Conservation (phyloP, 2,329 filamentous ascomycete species). For the Periconia macrospinosa region DNA sequence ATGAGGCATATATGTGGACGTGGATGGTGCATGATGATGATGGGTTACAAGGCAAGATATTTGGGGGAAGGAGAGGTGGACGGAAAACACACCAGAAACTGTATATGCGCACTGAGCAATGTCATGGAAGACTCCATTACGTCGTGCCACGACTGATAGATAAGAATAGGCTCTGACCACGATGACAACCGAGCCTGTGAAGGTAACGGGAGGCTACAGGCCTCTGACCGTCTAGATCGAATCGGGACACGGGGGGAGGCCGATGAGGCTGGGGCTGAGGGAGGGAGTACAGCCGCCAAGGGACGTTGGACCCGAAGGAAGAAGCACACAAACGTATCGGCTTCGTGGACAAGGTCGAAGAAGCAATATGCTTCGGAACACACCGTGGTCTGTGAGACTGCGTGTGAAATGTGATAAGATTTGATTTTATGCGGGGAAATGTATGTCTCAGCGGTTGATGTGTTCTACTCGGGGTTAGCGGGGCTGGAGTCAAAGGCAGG, state of each 20-base stretch:
- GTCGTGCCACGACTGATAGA: conserved; percentile 29
- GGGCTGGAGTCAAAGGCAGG: background rate
- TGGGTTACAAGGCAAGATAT: conserved; percentile 14
- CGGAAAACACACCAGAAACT: conserved; percentile 48
- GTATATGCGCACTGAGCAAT: conserved; percentile 52
- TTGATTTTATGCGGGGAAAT: conserved; percentile 20
- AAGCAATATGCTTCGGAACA: conserved; percentile 26
- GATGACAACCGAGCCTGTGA: conserved; percentile 32
- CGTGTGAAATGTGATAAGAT: conserved; percentile 15
- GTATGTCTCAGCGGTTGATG: conserved; percentile 43
- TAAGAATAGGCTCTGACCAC: conserved; percentile 32
- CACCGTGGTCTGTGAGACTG: conserved; percentile 1
- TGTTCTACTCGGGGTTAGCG: conserved; percentile 29
- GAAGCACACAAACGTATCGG: conserved; percentile 31
- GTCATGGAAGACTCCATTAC: conserved; percentile 50
- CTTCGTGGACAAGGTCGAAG: conserved; percentile 14
- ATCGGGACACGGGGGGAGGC: conserved; percentile 21
- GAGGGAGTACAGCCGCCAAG: conserved; percentile 22
- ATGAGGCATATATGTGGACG: conserved; percentile 24
- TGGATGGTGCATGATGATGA: conserved; percentile 26
- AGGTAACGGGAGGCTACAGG: conserved; percentile 30
- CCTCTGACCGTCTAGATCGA: conserved; percentile 13
- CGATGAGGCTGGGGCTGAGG: conserved; percentile 22
- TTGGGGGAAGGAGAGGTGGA: background rate
- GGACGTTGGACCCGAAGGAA: conserved; percentile 21